Conservation (phyloP, 2,329 filamentous ascomycete species). For the Fusarium sp. region DNA sequence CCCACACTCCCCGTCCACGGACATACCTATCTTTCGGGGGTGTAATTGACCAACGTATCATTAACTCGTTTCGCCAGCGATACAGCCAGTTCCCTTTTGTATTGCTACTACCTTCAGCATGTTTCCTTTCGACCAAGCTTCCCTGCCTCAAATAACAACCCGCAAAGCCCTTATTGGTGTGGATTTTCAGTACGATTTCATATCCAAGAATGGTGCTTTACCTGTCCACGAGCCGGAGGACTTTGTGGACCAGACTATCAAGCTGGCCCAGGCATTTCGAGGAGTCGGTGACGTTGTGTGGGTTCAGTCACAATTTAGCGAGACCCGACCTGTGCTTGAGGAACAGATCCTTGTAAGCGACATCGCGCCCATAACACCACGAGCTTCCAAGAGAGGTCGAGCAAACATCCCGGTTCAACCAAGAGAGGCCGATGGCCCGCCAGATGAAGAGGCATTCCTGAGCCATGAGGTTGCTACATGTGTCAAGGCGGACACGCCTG, state of each 20-base stretch:
- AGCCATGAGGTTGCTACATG: conserved; percentile 54
- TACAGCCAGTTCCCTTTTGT: background rate
- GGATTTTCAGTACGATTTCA: conserved; percentile 92
- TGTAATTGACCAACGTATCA: background rate
- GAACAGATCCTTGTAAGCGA: conserved; percentile 60
- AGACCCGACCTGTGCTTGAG: conserved; percentile 65
- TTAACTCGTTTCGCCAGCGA: background rate
- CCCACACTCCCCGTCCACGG: conserved; percentile 4
- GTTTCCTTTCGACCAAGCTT: conserved; percentile 66
- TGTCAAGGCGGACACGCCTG: conserved; percentile 56
- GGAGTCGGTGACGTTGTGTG: conserved; percentile 78
- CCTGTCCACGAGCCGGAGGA: conserved; percentile 69
- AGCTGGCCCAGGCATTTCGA: conserved; percentile 78
- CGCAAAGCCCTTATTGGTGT: conserved; percentile 80
- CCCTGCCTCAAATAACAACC: conserved; percentile 65
- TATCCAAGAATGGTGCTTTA: conserved; percentile 73
- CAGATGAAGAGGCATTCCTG: conserved; percentile 58
- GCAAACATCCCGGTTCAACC: conserved; percentile 18
- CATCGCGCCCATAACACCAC: conserved; percentile 21
- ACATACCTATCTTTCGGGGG: background rate
- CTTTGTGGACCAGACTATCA: conserved; percentile 73
- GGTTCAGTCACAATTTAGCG: conserved; percentile 79
- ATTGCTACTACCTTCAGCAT: conserved; percentile 45
- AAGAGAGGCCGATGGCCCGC: conserved; percentile 16
- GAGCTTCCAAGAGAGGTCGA: conserved; percentile 19